Evolutionary conservation across 2,329 filamentous ascomycete species (phyloP).

Genomic region (Pyrenophora tritici-repentis): DNA sequence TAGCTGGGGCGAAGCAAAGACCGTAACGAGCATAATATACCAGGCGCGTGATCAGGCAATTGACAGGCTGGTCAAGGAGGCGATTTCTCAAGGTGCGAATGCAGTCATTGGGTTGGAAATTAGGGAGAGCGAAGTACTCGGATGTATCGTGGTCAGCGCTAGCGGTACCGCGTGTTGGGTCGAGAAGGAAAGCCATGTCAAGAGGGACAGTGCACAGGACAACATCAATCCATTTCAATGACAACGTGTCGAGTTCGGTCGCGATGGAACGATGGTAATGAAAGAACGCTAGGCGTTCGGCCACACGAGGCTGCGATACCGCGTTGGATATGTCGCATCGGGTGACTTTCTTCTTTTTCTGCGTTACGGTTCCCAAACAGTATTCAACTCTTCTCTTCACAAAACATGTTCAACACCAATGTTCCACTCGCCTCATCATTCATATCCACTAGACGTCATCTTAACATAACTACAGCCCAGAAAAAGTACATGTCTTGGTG

Average conservation of each 20-base stretch:
- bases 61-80: slow-evolving; percentile 43
- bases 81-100: slow-evolving; percentile 39
- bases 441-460: too few species aligned
- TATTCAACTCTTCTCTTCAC: too few species aligned
- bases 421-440: too few species aligned
- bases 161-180: slow-evolving; percentile 42
- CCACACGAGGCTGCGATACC: not conserved
- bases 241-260: not conserved
- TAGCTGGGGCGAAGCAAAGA: slow-evolving; percentile 39
- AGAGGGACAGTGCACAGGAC: slow-evolving; percentile 31
- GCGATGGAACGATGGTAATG: not conserved
- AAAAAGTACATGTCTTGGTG: too few species aligned
- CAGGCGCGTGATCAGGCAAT: slow-evolving; percentile 42
- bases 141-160: slow-evolving; percentile 41
- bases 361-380: too few species aligned
- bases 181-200: slow-evolving; percentile 24
- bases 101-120: slow-evolving; percentile 39
- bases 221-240: slow-evolving; percentile 16
- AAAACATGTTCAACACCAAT: too few species aligned
- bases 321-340: not conserved
- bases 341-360: too few species aligned
- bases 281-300: not conserved
- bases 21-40: slow-evolving; percentile 39
- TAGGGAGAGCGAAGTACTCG: slow-evolving; percentile 40
- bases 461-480: too few species aligned